Evolutionary conservation across 148 eudicot genomes (phyloP).

Genomic region (Rhododendron ovatum): DNA sequence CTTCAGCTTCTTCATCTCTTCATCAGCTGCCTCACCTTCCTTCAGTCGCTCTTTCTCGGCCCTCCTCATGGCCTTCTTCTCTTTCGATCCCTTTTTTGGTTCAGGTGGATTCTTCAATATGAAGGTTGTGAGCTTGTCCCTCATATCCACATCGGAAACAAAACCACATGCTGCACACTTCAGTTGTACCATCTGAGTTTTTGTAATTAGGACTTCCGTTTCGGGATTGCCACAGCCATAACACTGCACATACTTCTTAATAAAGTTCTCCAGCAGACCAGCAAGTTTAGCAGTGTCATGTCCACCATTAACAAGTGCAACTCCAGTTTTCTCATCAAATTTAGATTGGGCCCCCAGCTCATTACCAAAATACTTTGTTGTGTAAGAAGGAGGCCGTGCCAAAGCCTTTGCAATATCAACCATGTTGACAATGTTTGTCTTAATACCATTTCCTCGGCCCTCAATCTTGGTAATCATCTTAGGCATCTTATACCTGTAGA

Average conservation of each 20-base stretch:
- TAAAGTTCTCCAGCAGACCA: slow-evolving; percentile 71
- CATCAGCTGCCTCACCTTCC: slow-evolving; percentile 87
- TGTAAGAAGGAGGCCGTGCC: slow-evolving; percentile 80
- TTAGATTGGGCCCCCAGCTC: slow-evolving; percentile 92
- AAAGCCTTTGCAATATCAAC: slow-evolving; percentile 84
- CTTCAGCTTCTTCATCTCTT: slow-evolving; percentile 64
- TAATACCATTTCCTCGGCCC: slow-evolving; percentile 91
- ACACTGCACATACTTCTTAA: slow-evolving; percentile 83
- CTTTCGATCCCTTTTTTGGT: slow-evolving; percentile 54
- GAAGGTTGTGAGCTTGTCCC: slow-evolving; percentile 78
- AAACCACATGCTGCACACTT: slow-evolving; percentile 89
- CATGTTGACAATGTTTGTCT: slow-evolving; percentile 83
- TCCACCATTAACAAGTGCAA: slow-evolving; percentile 72
- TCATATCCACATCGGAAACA: slow-evolving; percentile 82
- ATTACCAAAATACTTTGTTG: slow-evolving; percentile 79
- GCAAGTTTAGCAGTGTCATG: slow-evolving; percentile 83
- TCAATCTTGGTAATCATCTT: slow-evolving; percentile 83
- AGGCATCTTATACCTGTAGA: slow-evolving; percentile 94
- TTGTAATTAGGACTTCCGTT: slow-evolving; percentile 71
- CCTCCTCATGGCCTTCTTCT: slow-evolving; percentile 74
- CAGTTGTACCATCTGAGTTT: slow-evolving; percentile 63
- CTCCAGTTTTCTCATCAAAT: slow-evolving; percentile 74
- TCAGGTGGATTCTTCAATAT: slow-evolving; percentile 86
- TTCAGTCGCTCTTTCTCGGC: slow-evolving; percentile 80
- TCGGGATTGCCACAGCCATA: slow-evolving; percentile 92